A percentile compares a stretch with the other conserved stretches of the same genome.
These are phyloP conservation scores for Nematodospora anomalae DNA, from an alignment of 1,139 yeast species.

Conservation along the genomic window DNA sequence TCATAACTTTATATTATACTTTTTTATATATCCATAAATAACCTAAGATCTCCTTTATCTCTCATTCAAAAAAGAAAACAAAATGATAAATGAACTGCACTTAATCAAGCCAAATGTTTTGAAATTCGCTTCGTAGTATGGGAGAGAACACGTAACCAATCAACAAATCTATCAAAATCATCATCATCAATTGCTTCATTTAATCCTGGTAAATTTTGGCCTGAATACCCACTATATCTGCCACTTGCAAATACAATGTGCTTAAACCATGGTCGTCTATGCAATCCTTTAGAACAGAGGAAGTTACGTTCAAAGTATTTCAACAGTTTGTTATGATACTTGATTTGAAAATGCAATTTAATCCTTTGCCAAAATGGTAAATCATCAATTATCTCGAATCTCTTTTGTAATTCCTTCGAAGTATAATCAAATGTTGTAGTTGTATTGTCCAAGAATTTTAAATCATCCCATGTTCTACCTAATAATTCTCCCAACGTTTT, in stretches of 20 bases:
- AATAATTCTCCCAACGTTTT: constrained; percentile 32
- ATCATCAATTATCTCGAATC: constrained; percentile 34
- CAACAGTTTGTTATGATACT: constrained; percentile 41
- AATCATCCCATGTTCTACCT: constrained; percentile 24
- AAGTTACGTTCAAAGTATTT: constrained; percentile 68
- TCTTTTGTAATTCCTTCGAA: constrained; percentile 32
- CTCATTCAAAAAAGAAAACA: too few relatives aligned
- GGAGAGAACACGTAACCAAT: constrained; percentile 57
- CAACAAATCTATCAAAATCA: constrained; percentile 50
- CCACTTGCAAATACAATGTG: constrained; percentile 85
- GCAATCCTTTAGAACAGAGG: constrained; percentile 61
- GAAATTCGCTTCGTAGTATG: constrained; percentile 33
- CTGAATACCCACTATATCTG: constrained; percentile 82
- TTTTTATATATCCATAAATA: too few relatives aligned
- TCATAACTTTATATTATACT: too few relatives aligned
- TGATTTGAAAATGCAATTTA: constrained; percentile 33
- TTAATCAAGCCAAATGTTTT: constrained; percentile 7
- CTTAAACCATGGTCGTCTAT: constrained; percentile 78
- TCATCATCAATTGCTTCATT: constrained; percentile 76
- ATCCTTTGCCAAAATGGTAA: constrained; percentile 45
- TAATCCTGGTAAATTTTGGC: constrained; percentile 77
- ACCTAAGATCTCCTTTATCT: too few relatives aligned
- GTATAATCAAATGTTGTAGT: constrained; percentile 40
- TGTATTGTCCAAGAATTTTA: constrained; percentile 25
- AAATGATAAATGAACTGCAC: background rate